These are phyloP conservation scores for Podospora australis DNA, from an alignment of 495 filamentous ascomycete species.

Conservation along the genomic window DNA sequence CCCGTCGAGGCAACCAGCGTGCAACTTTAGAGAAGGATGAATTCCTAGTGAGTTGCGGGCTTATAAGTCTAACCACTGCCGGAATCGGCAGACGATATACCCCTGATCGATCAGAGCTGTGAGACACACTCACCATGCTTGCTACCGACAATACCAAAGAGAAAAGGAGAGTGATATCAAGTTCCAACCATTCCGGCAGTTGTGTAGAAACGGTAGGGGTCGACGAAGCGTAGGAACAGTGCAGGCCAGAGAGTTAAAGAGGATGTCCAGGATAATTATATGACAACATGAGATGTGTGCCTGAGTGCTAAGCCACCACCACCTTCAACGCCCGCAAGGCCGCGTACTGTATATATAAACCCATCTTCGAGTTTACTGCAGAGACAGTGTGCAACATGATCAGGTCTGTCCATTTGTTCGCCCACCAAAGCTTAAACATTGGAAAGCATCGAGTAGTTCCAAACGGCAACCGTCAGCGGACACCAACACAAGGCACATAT, in stretches of 20 bases:
- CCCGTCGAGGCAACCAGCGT: neutral
- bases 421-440: slow-evolving; percentile 1
- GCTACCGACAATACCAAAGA: neutral
- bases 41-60: neutral
- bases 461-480: slow-evolving; percentile 25
- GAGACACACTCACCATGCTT: slow-evolving; percentile 1
- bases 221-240: neutral
- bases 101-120: neutral
- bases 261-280: too few species aligned
- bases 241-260: too few species aligned
- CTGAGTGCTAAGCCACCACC: slow-evolving; percentile 5
- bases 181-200: neutral
- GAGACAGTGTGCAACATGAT: slow-evolving; percentile 17
- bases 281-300: too few species aligned
- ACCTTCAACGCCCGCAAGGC: slow-evolving; percentile 1
- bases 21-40: too few species aligned
- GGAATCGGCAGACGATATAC: neutral
- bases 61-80: neutral
- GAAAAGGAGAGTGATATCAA: neutral
- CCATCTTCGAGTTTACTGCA: neutral
- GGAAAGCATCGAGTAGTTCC: too few species aligned
- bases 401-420: neutral
- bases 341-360: neutral
- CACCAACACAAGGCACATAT: slow-evolving; percentile 5
- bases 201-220: neutral